phyloP scores from a whole-genome alignment of 768 basidiomycete genomes.

The Neoboletus subvelutipes region DNA sequence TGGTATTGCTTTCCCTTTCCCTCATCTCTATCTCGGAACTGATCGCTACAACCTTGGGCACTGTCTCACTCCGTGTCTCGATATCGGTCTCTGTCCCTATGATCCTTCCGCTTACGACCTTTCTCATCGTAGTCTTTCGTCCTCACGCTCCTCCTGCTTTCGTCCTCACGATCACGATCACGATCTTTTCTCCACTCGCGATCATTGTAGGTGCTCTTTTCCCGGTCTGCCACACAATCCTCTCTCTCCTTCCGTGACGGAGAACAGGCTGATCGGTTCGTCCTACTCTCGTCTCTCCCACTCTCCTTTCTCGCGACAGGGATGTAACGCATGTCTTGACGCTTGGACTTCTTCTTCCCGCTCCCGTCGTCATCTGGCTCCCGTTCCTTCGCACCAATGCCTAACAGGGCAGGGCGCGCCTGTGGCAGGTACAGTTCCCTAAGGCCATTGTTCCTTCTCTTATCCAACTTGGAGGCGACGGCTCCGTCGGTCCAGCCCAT shows the following conservation, averaged over 20 bases:
- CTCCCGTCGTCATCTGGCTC: conserved; percentile 71
- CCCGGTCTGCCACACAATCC: no score
- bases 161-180: no score
- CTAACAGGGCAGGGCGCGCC: conserved; percentile 81
- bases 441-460: conserved; percentile 52
- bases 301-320: conserved; percentile 77
- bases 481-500: conserved; percentile 95
- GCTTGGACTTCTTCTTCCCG: conserved; percentile 46
- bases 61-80: conserved; percentile 29
- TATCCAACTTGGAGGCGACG: conserved; percentile 58
- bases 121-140: no score
- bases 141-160: no score
- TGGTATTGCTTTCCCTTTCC: conserved; percentile 1
- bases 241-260: conserved; percentile 33
- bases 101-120: no score
- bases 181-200: no score
- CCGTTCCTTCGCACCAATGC: conserved; percentile 91
- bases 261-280: conserved; percentile 46
- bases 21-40: conserved; percentile 30
- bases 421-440: conserved; percentile 81
- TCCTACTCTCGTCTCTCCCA: conserved; percentile 29
- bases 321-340: conserved; percentile 73
- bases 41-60: conserved; percentile 30
- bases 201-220: no score
- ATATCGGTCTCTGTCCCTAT: conserved; percentile 21